Conservation (phyloP, 2,329 filamentous ascomycete species). For the Hysterium pulicare region DNA sequence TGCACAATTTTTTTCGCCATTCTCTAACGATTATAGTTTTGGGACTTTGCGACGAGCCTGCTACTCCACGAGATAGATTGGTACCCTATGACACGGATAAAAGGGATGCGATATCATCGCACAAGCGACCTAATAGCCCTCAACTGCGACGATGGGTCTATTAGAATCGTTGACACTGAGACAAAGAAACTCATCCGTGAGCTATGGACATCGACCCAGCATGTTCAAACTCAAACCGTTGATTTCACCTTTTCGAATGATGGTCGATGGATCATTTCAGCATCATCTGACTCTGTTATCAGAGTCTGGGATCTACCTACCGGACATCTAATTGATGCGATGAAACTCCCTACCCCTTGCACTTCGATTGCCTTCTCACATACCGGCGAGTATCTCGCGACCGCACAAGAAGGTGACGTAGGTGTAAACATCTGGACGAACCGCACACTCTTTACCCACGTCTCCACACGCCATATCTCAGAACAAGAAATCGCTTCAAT, state of each 20-base stretch:
- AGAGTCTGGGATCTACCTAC: slow-evolving; percentile 95
- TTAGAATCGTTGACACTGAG: slow-evolving; percentile 85
- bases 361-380: slow-evolving; percentile 82
- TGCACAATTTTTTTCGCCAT: background rate
- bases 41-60: slow-evolving; percentile 85
- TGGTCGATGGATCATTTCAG: slow-evolving; percentile 88
- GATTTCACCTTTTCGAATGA: slow-evolving; percentile 74
- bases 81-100: slow-evolving; percentile 72
- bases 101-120: slow-evolving; percentile 74
- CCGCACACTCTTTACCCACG: slow-evolving; percentile 82
- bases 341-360: slow-evolving; percentile 74
- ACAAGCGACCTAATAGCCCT: slow-evolving; percentile 83
- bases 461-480: slow-evolving; percentile 79
- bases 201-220: slow-evolving; percentile 66
- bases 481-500: slow-evolving; percentile 69
- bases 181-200: slow-evolving; percentile 90
- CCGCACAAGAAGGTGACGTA: slow-evolving; percentile 74
- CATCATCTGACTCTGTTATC: slow-evolving; percentile 74
- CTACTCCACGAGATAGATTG: slow-evolving; percentile 80
- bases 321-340: slow-evolving; percentile 89
- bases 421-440: slow-evolving; percentile 98
- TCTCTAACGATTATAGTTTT: slow-evolving; percentile 57
- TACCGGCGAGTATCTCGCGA: slow-evolving; percentile 92
- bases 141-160: slow-evolving; percentile 81
- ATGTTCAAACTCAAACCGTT: slow-evolving; percentile 28